Conservation (phyloP, 2,329 filamentous ascomycete genomes). For the Elsinoe australis region DNA sequence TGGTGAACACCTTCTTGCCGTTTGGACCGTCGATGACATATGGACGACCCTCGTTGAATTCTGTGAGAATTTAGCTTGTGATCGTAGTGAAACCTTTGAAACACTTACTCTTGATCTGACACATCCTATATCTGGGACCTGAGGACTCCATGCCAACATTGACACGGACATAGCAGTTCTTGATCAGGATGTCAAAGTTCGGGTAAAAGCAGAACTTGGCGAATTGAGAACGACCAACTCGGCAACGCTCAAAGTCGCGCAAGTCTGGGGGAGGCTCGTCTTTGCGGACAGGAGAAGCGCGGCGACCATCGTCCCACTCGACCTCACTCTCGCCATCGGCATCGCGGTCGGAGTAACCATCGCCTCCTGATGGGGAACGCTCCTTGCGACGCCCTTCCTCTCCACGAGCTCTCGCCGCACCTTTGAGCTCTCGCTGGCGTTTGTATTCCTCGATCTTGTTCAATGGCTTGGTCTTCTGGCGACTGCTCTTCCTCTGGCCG, state of each 20-base stretch:
- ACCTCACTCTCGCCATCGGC: conserved; percentile 69
- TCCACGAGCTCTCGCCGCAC: conserved; percentile 42
- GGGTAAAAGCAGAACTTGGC: conserved; percentile 89
- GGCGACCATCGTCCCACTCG: conserved; percentile 59
- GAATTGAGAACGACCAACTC: conserved; percentile 79
- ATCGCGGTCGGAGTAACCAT: conserved; percentile 43
- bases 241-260: conserved; percentile 73
- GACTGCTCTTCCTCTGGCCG: conserved; percentile 58
- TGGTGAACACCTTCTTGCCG: conserved; percentile 71
- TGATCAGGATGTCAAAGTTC: conserved; percentile 73
- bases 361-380: conserved; percentile 36
- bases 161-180: conserved; percentile 77
- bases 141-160: conserved; percentile 65
- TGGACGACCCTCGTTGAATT: conserved; percentile 67
- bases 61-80: conserved; percentile 40
- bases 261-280: conserved; percentile 65
- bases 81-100: neutral
- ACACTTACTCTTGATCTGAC: conserved; percentile 67
- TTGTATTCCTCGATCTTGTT: conserved; percentile 68
- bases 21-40: conserved; percentile 72
- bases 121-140: conserved; percentile 77
- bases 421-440: conserved; percentile 53
- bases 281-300: conserved; percentile 42
- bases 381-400: conserved; percentile 42
- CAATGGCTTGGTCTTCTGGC: conserved; percentile 50